Evolutionary conservation across 495 filamentous ascomycete genomes (phyloP), one percentile per base, ranked within the genome.

Genomic region (Monascus purpureus): DNA sequence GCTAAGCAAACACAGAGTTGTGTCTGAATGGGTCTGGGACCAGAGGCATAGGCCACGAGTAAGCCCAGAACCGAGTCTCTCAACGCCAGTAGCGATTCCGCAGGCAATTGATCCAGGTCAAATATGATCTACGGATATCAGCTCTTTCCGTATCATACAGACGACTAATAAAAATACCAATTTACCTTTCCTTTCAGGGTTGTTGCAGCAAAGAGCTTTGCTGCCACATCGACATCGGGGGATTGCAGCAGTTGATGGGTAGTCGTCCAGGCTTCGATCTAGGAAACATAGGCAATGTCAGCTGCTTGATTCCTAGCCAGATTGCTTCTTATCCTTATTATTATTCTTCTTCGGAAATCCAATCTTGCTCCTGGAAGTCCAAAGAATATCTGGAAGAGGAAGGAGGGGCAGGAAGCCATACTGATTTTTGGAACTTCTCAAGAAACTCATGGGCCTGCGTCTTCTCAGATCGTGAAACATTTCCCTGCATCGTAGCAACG

Each of bases 381-480:
- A 25, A 25, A 25, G n/a, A 25, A 25, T 7, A 6, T 15, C 25
- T 14, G 13, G 33, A 26, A 29, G 27, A 14, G 33, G 22, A 23
- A 35, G 42, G 45, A 36, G 31, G 34, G 18, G 37, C 33, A 33
- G 35, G 38, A 28, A 6, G 12, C 73, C 85, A 38, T 57, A 94
- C 88, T 47, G 90, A 93, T 71, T 96, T 99, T 73, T 99, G 90
- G 65, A 95, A 99, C 37, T 75, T 75, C 60, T 90, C 83, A 31
- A 99, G 70, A 55, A 76, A 96, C 43, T 87, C 75, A 52, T 90
- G 80, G 23, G 90, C 90, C 47, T 79, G 75, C 52, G 78, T 73
- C 61, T 96, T 99, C 55, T 88, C 78, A 20, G 75, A 61, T 47
- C 76, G 69, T 46, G 86, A 72, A 39, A 76, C 78, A 61, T 80